These are phyloP conservation scores for Talaromyces liani DNA, from an alignment of 495 filamentous ascomycete species.

Conservation along the genomic window DNA sequence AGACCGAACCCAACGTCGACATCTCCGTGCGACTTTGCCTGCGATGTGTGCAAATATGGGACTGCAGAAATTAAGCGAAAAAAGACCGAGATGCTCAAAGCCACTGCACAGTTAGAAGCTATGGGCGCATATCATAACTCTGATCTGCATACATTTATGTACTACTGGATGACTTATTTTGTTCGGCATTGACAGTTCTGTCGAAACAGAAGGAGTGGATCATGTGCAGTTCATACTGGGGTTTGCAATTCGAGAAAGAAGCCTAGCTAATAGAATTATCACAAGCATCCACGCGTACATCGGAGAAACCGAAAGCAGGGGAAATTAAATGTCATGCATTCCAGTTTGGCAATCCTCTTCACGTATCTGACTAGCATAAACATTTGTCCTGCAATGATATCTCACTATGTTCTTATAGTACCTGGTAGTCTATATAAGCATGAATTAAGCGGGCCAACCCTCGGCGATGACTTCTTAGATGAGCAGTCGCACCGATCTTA, in stretches of 20 bases:
- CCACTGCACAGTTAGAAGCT: not conserved
- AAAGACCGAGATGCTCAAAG: slow-evolving; percentile 34
- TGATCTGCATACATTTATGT: not conserved
- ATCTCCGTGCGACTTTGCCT: slow-evolving; percentile 70
- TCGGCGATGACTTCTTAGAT: not conserved
- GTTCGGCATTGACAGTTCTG: not conserved
- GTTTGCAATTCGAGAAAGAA: not conserved
- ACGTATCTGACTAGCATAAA: not conserved
- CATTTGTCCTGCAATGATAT: not conserved
- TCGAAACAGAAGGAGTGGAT: not conserved
- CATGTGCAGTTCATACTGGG: not conserved
- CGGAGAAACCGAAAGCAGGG: not conserved
- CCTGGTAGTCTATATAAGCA: not conserved
- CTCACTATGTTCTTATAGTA: not conserved
- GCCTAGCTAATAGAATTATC: not conserved
- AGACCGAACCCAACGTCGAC: slow-evolving; percentile 3
- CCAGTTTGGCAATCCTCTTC: not conserved
- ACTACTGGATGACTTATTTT: not conserved
- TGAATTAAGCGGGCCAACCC: not conserved
- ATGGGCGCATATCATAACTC: not conserved
- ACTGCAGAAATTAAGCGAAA: slow-evolving; percentile 49
- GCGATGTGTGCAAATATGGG: slow-evolving; percentile 82
- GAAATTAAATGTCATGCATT: not conserved
- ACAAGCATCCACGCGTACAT: not conserved
- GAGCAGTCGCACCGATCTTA: not conserved